These are phyloP conservation scores for Suhomyces guaymorum DNA, from an alignment of 1,139 yeast genomes.

Conservation along the genomic window DNA sequence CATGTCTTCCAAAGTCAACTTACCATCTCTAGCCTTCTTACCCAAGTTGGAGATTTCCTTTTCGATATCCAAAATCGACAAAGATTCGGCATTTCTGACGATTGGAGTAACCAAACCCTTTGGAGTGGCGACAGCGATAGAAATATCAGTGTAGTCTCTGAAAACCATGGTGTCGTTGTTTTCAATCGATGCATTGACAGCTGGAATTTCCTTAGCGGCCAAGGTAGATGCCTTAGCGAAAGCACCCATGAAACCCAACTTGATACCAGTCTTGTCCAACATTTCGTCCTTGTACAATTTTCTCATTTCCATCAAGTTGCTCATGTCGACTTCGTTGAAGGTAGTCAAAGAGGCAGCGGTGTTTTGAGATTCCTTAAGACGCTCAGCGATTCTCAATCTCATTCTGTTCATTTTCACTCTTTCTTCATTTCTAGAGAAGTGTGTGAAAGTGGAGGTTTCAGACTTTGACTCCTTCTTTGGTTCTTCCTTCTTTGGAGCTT, in stretches of 20 bases:
- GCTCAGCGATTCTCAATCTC: constrained; percentile 98
- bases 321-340: constrained; percentile 97
- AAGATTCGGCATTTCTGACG: constrained; percentile 94
- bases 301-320: constrained; percentile 89
- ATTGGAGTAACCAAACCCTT: constrained; percentile 99
- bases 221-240: constrained; percentile 91
- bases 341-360: constrained; percentile 98
- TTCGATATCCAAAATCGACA: constrained; percentile 87
- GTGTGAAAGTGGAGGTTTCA: constrained; percentile 51
- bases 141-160: constrained; percentile 94
- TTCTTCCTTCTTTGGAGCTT: constrained; percentile 15
- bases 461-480: constrained; percentile 28
- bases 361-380: constrained; percentile 98
- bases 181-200: constrained; percentile 94
- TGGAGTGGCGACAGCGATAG: constrained; percentile 98
- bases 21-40: constrained; percentile 94
- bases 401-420: constrained; percentile 99
- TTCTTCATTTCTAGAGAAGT: constrained; percentile 81
- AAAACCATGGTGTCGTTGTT: constrained; percentile 89
- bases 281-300: constrained; percentile 95
- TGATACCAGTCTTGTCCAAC: constrained; percentile 89
- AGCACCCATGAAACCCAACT: constrained; percentile 98
- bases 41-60: constrained; percentile 80
- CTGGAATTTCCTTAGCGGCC: constrained; percentile 94
- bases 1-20: constrained; percentile 97